Percentiles rank a stretch among this genome's conserved stretches.
These are phyloP conservation scores for Piedraia hortae DNA, from an alignment of 2,329 filamentous ascomycete species.

Conservation along the genomic window DNA sequence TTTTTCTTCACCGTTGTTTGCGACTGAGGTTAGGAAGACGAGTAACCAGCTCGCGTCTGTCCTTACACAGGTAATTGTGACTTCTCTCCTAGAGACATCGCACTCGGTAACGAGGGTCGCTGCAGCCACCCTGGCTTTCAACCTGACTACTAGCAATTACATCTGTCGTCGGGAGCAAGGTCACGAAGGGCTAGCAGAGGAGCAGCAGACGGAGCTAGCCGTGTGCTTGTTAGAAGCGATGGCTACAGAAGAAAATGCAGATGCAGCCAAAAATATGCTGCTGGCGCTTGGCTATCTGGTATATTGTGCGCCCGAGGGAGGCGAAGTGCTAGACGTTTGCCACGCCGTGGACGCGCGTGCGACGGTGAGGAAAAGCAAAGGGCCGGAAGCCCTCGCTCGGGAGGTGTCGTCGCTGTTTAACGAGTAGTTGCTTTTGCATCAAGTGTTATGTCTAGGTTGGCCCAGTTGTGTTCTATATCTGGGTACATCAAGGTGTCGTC, in stretches of 20 bases:
- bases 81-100: constrained; percentile 49
- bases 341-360: constrained; percentile 46
- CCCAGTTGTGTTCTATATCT: no score
- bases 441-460: no score
- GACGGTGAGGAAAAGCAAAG: constrained; percentile 23
- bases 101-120: constrained; percentile 53
- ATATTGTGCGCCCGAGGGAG: constrained; percentile 40
- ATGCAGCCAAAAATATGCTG: constrained; percentile 51
- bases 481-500: no score
- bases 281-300: constrained; percentile 49
- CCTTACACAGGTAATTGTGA: constrained; percentile 42
- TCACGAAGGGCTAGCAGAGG: constrained; percentile 32
- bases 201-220: constrained; percentile 52
- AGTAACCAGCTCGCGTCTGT: constrained; percentile 3
- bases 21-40: constrained; percentile 14
- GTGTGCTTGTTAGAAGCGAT: constrained; percentile 60
- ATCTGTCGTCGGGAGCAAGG: constrained; percentile 31
- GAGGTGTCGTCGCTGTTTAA: constrained; percentile 10
- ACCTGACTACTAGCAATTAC: constrained; percentile 46
- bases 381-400: constrained; percentile 11
- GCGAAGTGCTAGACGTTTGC: constrained; percentile 57
- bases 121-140: constrained; percentile 60
- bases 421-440: no score
- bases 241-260: constrained; percentile 20
- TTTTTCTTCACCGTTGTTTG: constrained; percentile 48